Percentiles rank a stretch among this genome's conserved stretches.
Conservation (phyloP, 495 filamentous ascomycete genomes). For the Cercophora newfieldiana region DNA sequence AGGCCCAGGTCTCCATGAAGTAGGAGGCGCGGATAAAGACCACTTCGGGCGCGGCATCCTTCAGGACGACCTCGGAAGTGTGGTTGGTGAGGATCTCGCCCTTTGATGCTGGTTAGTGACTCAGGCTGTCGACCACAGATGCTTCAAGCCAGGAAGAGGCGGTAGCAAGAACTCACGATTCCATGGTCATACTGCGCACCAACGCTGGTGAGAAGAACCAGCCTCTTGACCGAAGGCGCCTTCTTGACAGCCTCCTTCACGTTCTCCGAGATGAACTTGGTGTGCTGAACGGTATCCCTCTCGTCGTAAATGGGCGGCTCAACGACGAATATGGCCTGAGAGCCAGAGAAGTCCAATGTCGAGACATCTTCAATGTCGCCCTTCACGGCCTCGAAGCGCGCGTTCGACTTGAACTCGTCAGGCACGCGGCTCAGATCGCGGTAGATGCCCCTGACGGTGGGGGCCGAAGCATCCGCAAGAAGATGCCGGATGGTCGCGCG, state of each 20-base stretch:
- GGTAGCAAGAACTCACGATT: conserved; percentile 15
- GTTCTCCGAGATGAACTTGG: conserved; percentile 19
- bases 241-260: conserved; percentile 25
- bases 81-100: conserved; percentile 30
- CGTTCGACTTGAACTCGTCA: conserved; percentile 22
- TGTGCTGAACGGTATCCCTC: conserved; percentile 16
- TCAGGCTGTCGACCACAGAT: too few species aligned
- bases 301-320: conserved; percentile 23
- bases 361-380: conserved; percentile 26
- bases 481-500: conserved; percentile 28
- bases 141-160: too few species aligned
- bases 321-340: conserved; percentile 24
- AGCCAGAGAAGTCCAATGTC: conserved; percentile 19
- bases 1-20: conserved; percentile 33
- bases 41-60: conserved; percentile 19
- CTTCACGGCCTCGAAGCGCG: conserved; percentile 25
- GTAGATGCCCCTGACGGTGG: conserved; percentile 25
- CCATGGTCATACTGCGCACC: conserved; percentile 31
- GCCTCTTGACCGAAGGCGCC: conserved; percentile 21
- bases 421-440: conserved; percentile 26
- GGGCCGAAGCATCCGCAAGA: conserved; percentile 19
- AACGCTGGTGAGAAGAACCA: conserved; percentile 24
- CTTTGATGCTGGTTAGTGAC: neutral
- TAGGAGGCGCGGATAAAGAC: conserved; percentile 29
- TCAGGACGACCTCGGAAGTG: conserved; percentile 21